These are phyloP conservation scores for Hortiboletus flavorubellus DNA, from an alignment of 768 basidiomycete species.

Conservation along the genomic window DNA sequence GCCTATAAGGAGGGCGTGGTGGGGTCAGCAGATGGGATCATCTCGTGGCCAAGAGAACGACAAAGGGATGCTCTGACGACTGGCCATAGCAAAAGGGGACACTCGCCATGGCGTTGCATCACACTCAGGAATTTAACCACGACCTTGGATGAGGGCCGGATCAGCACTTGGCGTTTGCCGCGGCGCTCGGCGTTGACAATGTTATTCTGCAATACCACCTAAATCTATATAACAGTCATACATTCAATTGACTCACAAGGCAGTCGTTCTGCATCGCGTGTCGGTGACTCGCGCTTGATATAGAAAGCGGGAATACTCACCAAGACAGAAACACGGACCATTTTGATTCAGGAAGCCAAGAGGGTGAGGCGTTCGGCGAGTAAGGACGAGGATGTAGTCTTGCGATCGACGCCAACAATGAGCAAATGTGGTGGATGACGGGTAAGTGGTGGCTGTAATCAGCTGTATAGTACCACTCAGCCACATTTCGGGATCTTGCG, in stretches of 20 bases:
- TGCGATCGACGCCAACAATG: neutral
- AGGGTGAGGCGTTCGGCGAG: neutral
- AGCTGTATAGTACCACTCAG: slow-evolving; percentile 27
- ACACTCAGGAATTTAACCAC: slow-evolving; percentile 96
- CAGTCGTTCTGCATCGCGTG: slow-evolving; percentile 52
- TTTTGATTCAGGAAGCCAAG: slow-evolving; percentile 37
- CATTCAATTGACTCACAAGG: slow-evolving; percentile 34
- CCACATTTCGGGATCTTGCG: slow-evolving; percentile 25
- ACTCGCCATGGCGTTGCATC: slow-evolving; percentile 97
- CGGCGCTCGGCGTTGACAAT: slow-evolving; percentile 99
- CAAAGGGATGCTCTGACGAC: neutral
- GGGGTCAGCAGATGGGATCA: neutral
- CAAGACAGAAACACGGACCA: slow-evolving; percentile 89
- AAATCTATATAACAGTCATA: neutral
- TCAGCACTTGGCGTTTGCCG: slow-evolving; percentile 98
- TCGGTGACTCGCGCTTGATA: neutral
- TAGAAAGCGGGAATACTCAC: slow-evolving; percentile 32
- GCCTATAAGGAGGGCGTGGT: slow-evolving; percentile 42
- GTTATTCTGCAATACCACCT: slow-evolving; percentile 64
- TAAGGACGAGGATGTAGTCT: neutral
- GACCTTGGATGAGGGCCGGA: slow-evolving; percentile 97
- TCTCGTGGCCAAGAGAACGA: neutral
- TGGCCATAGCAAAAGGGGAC: neutral
- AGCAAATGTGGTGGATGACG: neutral
- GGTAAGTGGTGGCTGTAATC: slow-evolving; percentile 22